phyloP scores from a whole-genome alignment of 2,329 filamentous ascomycete species.

The Xenoacremonium recifei region DNA sequence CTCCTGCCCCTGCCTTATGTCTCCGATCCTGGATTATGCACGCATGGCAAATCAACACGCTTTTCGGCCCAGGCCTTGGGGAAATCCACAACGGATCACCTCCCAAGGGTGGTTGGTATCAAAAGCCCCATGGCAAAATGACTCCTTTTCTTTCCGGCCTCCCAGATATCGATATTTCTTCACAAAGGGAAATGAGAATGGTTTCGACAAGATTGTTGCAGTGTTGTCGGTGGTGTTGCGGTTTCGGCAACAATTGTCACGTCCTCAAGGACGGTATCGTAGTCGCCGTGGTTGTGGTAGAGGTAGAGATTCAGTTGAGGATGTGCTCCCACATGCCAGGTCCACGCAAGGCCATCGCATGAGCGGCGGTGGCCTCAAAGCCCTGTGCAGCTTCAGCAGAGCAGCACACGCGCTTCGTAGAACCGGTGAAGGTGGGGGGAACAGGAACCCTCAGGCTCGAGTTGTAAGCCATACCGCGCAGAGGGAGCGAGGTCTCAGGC shows the following conservation, averaged over 20 bases:
- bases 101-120: constrained; percentile 26
- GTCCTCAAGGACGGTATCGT: not conserved
- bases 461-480: constrained; percentile 26
- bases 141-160: constrained; percentile 28
- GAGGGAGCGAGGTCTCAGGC: constrained; percentile 38
- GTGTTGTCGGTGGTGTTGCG: constrained; percentile 16
- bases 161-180: constrained; percentile 21
- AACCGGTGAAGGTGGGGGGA: constrained; percentile 43
- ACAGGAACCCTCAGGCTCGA: constrained; percentile 35
- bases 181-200: constrained; percentile 28
- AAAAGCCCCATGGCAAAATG: constrained; percentile 27
- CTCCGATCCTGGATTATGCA: constrained; percentile 41
- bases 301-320: constrained; percentile 44
- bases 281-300: not conserved
- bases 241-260: constrained; percentile 9
- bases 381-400: constrained; percentile 54
- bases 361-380: constrained; percentile 45
- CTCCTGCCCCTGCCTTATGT: constrained; percentile 29
- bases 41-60: constrained; percentile 38
- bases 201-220: constrained; percentile 22
- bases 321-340: constrained; percentile 68
- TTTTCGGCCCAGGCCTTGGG: constrained; percentile 37
- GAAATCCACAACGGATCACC: constrained; percentile 29
- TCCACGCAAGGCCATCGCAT: constrained; percentile 50
- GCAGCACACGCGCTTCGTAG: constrained; percentile 66